Base-by-base conservation (phyloP, 2,329 filamentous ascomycete species). In the Cercospora sp. region DNA sequence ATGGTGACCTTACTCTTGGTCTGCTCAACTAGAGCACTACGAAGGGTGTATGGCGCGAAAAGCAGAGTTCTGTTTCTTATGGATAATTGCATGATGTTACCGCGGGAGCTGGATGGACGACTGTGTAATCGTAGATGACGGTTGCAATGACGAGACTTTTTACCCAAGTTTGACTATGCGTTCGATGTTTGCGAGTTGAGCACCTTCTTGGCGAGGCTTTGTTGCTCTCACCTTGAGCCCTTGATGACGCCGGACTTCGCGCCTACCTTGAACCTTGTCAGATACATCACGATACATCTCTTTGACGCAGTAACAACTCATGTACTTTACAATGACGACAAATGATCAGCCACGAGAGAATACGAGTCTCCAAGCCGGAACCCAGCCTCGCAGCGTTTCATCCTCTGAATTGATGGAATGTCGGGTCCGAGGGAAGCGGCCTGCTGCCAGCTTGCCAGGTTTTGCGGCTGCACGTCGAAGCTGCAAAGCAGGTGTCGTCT, bases 1-100 rank as follows among this genome's bases (percentile, higher is more conserved):
- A 88, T 70, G 87, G 87, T 79, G 87, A 89, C 73, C 79, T 89
- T 68, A 88, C 87, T n/a, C 75, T 89, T 64, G 86, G 83, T 75
- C 73, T 85, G 73, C 80, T 85, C 60, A 77, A 78, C 67, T 77
- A 75, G 70, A 69, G 13, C 13, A 3, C 55, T 23, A 59, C 55
- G n/a, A 59, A 59, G 16, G 55, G 55, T 12, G 55, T 23, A 59
- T 36, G 55, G 55, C 55, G 55, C 30, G 31, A 59, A 33, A 33
- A 59, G 28, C 28, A 59, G 28, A 23, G 16, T 20, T 20, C 36
- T 36, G n/a, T 33, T 28, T 30, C 30, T 36, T 20, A 59, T 59
- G 55, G 55, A n/a, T 33, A 13, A 33, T 59, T 59, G 55, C 55
- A 59, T 36, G 30, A 31, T 36, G 16, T 57, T 12, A 6, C 48